Evolutionary conservation across 768 basidiomycete genomes (phyloP).

Genomic region (Mycena alexandri): DNA sequence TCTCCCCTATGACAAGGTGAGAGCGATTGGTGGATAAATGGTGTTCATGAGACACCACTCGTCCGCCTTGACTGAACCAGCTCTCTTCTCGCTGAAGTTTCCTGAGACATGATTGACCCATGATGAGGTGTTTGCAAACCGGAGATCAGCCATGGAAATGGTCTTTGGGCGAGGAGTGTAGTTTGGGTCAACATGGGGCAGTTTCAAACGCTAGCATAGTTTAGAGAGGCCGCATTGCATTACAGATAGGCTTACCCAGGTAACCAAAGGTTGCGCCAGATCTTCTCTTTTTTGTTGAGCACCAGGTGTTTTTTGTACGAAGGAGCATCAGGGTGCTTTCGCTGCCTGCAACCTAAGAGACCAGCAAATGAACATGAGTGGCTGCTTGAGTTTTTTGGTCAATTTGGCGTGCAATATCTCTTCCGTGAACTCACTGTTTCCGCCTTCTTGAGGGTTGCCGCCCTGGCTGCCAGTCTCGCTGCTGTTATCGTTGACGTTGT

Average conservation of each 20-base stretch:
- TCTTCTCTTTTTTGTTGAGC: not conserved
- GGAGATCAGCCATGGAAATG: constrained; percentile 8
- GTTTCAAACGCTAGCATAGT: constrained; percentile 35
- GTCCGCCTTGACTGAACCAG: constrained; percentile 53
- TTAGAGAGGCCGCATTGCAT: not conserved
- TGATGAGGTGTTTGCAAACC: constrained; percentile 36
- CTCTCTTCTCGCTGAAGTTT: constrained; percentile 43
- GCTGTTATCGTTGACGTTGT: not conserved
- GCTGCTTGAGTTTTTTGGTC: not conserved
- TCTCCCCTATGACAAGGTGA: constrained; percentile 48
- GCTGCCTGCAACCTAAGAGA: constrained; percentile 8
- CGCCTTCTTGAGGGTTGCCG: no score
- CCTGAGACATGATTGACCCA: constrained; percentile 46
- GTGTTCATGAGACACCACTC: constrained; percentile 49
- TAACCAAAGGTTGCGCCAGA: constrained; percentile 1
- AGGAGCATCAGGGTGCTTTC: no score
- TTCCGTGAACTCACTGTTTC: no score
- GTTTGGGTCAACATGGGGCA: constrained; percentile 35
- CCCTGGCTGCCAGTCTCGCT: not conserved
- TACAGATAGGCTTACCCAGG: constrained; percentile 15
- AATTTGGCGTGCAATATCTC: not conserved
- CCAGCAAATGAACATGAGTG: constrained; percentile 18
- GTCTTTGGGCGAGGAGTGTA: constrained; percentile 36
- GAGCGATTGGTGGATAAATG: constrained; percentile 49
- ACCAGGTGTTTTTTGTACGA: not conserved